A percentile compares a stretch with the other conserved stretches of the same genome.
These are phyloP conservation scores for Tetrapisispora namnaoensis DNA, from an alignment of 805 yeast species.

Conservation along the genomic window DNA sequence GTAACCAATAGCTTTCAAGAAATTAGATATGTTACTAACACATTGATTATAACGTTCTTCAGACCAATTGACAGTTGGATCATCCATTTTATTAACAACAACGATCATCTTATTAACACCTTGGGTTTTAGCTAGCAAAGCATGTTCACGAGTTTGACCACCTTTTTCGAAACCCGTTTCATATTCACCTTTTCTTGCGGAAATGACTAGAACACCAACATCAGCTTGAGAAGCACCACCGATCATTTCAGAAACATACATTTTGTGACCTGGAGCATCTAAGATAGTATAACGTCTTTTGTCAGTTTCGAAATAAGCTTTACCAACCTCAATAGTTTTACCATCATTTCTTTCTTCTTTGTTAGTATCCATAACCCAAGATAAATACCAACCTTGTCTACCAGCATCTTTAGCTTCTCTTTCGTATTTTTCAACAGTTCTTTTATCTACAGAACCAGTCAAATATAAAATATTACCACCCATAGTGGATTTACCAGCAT, in stretches of 20 bases:
- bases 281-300: constrained; percentile 95
- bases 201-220: constrained; percentile 91
- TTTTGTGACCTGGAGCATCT: constrained; percentile 99
- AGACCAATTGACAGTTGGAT: constrained; percentile 93
- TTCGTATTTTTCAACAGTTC: constrained; percentile 96
- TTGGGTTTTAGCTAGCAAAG: constrained; percentile 92
- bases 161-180: constrained; percentile 99
- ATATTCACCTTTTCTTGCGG: constrained; percentile 98
- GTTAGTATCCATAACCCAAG: constrained; percentile 99
- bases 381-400: constrained; percentile 98
- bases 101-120: constrained; percentile 93
- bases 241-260: constrained; percentile 98
- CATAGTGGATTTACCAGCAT: constrained; percentile 99
- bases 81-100: constrained; percentile 98
- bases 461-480: constrained; percentile 92
- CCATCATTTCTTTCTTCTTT: constrained; percentile 98
- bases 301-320: constrained; percentile 94
- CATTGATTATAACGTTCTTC: constrained; percentile 94
- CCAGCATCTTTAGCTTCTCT: constrained; percentile 99
- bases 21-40: constrained; percentile 65
- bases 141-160: constrained; percentile 98
- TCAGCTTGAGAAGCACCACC: constrained; percentile 99
- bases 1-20: constrained; percentile 85
- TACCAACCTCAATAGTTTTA: constrained; percentile 98
- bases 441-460: constrained; percentile 96